These are phyloP conservation scores for Achaetomium macrosporum DNA, from an alignment of 2,329 filamentous ascomycete genomes.

Conservation along the genomic window DNA sequence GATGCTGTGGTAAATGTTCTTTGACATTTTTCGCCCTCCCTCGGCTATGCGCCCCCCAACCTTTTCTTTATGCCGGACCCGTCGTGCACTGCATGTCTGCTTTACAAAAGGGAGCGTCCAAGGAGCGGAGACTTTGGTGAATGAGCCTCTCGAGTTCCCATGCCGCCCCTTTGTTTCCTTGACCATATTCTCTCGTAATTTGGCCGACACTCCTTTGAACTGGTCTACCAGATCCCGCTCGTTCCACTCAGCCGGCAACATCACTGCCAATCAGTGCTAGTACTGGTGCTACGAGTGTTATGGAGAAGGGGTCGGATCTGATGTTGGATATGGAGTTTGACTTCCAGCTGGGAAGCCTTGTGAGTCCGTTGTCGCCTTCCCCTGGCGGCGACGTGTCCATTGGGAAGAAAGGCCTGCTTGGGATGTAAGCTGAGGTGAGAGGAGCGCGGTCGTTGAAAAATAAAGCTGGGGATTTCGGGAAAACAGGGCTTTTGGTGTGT, in stretches of 20 bases:
- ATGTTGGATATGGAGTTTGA: slow-evolving; percentile 7
- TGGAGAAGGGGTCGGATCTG: background rate
- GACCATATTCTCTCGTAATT: slow-evolving; percentile 10
- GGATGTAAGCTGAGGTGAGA: background rate
- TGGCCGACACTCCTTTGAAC: slow-evolving; percentile 13
- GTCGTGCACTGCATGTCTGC: slow-evolving; percentile 4
- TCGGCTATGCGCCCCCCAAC: slow-evolving; percentile 7
- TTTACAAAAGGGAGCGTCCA: slow-evolving; percentile 10
- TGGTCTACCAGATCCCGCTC: background rate
- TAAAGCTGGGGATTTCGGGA: background rate
- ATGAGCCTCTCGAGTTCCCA: slow-evolving; percentile 7
- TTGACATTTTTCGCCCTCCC: slow-evolving; percentile 16
- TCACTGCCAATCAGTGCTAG: background rate
- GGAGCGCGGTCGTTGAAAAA: too few species aligned
- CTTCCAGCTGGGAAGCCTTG: slow-evolving; percentile 11
- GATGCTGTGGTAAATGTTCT: slow-evolving; percentile 17
- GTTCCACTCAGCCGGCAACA: slow-evolving; percentile 2
- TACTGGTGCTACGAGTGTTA: background rate
- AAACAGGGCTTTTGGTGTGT: background rate
- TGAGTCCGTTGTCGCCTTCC: slow-evolving; percentile 15
- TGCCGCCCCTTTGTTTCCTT: slow-evolving; percentile 24
- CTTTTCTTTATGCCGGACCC: slow-evolving; percentile 18
- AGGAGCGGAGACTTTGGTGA: slow-evolving; percentile 11
- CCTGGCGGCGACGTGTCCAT: background rate
- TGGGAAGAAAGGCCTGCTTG: background rate